phyloP scores from a whole-genome alignment of 352 stramenopile genomes.

The Pythium scleroteichum region DNA sequence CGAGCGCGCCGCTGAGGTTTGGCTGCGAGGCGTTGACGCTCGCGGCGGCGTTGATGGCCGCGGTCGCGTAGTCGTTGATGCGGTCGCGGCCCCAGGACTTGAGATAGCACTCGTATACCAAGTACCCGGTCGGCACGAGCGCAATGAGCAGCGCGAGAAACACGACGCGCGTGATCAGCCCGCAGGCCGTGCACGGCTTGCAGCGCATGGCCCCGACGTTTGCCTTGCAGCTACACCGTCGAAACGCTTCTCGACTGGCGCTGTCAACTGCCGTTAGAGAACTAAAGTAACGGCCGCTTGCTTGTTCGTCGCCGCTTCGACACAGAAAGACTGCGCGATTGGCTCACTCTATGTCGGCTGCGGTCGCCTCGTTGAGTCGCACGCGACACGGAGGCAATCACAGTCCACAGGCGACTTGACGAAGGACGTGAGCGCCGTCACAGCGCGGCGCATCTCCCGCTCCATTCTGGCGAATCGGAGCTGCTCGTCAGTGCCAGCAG shows the following conservation, averaged over 20 bases:
- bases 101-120: slow-evolving; percentile 47
- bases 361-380: too few species aligned
- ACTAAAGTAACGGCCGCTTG: too few species aligned
- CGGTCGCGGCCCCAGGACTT: slow-evolving; percentile 49
- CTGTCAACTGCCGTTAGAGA: too few species aligned
- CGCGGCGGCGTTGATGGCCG: slow-evolving; percentile 15
- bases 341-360: too few species aligned
- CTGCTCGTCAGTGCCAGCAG: not conserved
- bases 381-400: too few species aligned
- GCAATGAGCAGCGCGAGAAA: slow-evolving; percentile 33
- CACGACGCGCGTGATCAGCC: slow-evolving; percentile 33
- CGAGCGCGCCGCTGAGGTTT: slow-evolving; percentile 18
- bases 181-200: slow-evolving; percentile 24
- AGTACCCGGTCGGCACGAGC: slow-evolving; percentile 38
- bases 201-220: not conserved
- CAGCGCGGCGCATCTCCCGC: slow-evolving; percentile 2
- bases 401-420: too few species aligned
- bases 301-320: too few species aligned
- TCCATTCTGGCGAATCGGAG: slow-evolving; percentile 13
- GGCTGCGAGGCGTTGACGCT: slow-evolving; percentile 1
- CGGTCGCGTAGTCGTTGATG: slow-evolving; percentile 19
- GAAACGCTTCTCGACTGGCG: too few species aligned
- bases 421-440: not conserved
- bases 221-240: too few species aligned
- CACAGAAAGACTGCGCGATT: too few species aligned